phyloP scores from a whole-genome alignment of 345 rosid genomes.

The Gossypium herbaceum region DNA sequence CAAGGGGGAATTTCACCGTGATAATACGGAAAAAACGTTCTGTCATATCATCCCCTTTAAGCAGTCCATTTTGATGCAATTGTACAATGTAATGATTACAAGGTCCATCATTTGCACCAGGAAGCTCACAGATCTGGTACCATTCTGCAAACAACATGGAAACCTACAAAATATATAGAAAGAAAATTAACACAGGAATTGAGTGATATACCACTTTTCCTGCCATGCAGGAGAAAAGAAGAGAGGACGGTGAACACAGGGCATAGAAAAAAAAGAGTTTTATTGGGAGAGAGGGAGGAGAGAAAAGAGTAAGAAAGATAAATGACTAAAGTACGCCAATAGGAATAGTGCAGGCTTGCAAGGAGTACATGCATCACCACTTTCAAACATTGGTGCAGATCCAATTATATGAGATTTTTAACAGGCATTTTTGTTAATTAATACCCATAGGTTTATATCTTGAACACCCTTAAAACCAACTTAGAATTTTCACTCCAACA shows the following conservation, averaged over 20 bases:
- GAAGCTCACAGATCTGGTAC: conserved; percentile 73
- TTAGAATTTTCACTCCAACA: neutral
- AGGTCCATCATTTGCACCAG: conserved; percentile 68
- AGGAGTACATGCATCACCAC: conserved; percentile 7
- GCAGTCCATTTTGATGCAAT: conserved; percentile 74
- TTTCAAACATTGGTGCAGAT: neutral
- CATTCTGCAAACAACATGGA: conserved; percentile 66
- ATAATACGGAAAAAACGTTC: conserved; percentile 78
- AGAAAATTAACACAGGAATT: neutral
- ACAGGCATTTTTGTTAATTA: neutral
- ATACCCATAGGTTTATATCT: neutral
- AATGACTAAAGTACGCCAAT: neutral
- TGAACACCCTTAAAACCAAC: neutral
- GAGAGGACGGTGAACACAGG: neutral
- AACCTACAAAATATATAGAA: conserved; percentile 42
- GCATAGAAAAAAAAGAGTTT: neutral
- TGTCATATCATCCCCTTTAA: conserved; percentile 83
- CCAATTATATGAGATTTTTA: neutral
- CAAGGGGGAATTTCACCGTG: conserved; percentile 37
- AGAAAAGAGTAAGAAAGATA: too few relatives aligned
- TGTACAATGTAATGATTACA: conserved; percentile 57
- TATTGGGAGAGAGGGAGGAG: neutral
- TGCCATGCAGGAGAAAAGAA: neutral
- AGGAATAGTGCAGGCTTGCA: neutral
- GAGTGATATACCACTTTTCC: neutral